phyloP scores from a whole-genome alignment of 2,329 filamentous ascomycete species.

The Fusarium nelsonii region DNA sequence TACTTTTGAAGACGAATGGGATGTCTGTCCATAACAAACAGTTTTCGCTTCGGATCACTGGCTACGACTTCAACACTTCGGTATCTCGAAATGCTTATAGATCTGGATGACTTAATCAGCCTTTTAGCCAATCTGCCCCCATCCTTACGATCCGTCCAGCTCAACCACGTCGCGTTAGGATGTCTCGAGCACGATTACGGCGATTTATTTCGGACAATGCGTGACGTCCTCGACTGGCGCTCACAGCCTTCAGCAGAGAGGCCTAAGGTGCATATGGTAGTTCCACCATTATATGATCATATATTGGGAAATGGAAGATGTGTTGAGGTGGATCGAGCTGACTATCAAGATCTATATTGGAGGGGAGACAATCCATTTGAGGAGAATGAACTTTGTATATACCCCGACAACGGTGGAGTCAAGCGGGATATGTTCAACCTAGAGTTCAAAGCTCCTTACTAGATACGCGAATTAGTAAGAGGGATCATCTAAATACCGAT shows the following conservation, averaged over 20 bases:
- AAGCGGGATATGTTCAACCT: not conserved
- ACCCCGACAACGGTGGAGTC: not conserved
- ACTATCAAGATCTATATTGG: not conserved
- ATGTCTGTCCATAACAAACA: accelerated
- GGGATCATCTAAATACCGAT: too few species aligned
- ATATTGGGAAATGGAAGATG: not conserved
- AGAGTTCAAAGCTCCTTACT: not conserved
- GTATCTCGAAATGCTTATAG: not conserved
- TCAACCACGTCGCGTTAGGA: not conserved
- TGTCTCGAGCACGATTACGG: not conserved
- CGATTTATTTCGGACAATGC: accelerated
- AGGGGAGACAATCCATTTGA: not conserved
- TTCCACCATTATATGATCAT: accelerated
- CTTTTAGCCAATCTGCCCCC: not conserved
- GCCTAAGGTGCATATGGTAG: not conserved
- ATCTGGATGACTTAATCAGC: not conserved
- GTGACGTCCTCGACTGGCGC: not conserved
- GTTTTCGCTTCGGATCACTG: not conserved
- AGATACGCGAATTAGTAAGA: not conserved
- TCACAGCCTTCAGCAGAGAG: not conserved
- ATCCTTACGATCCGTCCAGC: not conserved
- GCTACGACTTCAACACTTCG: not conserved
- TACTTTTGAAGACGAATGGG: accelerated
- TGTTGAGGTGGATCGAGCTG: not conserved
- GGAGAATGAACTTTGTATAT: accelerated